A percentile compares a stretch with the other conserved stretches of the same genome.
Conservation (phyloP, 257 asterid species). For the Solanum gandarillasii region DNA sequence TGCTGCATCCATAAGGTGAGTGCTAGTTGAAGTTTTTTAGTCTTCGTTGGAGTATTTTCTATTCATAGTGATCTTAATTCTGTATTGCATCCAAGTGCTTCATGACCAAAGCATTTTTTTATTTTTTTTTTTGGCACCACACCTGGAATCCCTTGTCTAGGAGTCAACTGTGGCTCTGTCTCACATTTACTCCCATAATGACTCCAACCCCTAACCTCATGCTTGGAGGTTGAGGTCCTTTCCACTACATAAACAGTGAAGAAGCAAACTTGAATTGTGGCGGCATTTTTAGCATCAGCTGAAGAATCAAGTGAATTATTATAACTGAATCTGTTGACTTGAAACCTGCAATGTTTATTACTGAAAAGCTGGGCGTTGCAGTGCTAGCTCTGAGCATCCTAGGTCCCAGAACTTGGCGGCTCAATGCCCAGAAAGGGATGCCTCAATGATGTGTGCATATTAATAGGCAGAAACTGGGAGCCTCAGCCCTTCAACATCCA, state of each 20-base stretch:
- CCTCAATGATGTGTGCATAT: neutral
- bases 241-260: neutral
- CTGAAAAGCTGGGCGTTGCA: neutral
- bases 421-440: neutral
- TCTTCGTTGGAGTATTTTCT: neutral
- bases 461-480: neutral
- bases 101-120: neutral
- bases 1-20: constrained; percentile 87
- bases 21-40: neutral
- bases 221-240: neutral
- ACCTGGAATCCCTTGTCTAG: neutral
- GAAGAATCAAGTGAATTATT: neutral
- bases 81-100: neutral
- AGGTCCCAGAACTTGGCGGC: neutral
- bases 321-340: neutral
- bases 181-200: neutral
- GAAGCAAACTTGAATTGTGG: neutral
- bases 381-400: neutral
- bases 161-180: neutral
- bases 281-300: neutral
- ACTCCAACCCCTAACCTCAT: neutral
- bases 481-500: neutral
- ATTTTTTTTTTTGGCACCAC: neutral
- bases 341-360: neutral
- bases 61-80: neutral